These are phyloP conservation scores for Pleomassaria siparia DNA, from an alignment of 2,329 filamentous ascomycete species.

Conservation along the genomic window DNA sequence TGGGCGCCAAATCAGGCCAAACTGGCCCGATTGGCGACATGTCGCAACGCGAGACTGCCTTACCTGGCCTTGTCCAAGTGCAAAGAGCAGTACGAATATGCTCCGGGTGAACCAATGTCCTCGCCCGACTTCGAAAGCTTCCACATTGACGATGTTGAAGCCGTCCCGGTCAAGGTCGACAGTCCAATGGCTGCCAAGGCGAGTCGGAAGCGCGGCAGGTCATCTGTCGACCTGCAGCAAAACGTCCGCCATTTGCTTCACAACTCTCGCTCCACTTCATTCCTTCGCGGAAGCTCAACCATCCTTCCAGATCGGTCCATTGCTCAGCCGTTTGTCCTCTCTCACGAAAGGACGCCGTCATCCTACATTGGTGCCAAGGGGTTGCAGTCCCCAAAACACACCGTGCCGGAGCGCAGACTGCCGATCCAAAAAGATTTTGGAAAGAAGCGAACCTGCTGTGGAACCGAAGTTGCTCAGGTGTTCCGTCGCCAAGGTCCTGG, in stretches of 20 bases:
- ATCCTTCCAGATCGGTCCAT: constrained; percentile 41
- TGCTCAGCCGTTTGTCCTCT: constrained; percentile 35
- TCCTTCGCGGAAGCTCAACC: constrained; percentile 36
- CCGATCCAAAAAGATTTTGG: constrained; percentile 51
- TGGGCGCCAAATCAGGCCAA: constrained; percentile 55
- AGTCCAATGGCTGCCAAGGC: constrained; percentile 25
- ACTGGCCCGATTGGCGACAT: constrained; percentile 56
- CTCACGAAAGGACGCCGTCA: constrained; percentile 21
- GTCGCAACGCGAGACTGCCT: constrained; percentile 51
- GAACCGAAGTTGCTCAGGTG: constrained; percentile 57
- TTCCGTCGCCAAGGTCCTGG: constrained; percentile 60
- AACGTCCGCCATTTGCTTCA: constrained; percentile 66
- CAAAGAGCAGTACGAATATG: constrained; percentile 38
- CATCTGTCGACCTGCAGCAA: constrained; percentile 65
- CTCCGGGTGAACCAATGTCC: constrained; percentile 39
- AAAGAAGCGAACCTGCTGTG: constrained; percentile 68
- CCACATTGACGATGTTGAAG: constrained; percentile 51
- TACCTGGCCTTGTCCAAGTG: constrained; percentile 42
- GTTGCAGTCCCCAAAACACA: constrained; percentile 43
- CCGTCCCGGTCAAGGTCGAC: constrained; percentile 27
- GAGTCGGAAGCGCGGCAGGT: constrained; percentile 61
- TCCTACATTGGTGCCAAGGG: constrained; percentile 33
- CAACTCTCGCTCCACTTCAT: constrained; percentile 41
- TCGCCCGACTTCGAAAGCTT: constrained; percentile 49
- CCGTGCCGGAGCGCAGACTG: constrained; percentile 45